These are phyloP conservation scores for Ocimum tenuiflorum DNA, from an alignment of 257 asterid genomes.

Conservation along the genomic window DNA sequence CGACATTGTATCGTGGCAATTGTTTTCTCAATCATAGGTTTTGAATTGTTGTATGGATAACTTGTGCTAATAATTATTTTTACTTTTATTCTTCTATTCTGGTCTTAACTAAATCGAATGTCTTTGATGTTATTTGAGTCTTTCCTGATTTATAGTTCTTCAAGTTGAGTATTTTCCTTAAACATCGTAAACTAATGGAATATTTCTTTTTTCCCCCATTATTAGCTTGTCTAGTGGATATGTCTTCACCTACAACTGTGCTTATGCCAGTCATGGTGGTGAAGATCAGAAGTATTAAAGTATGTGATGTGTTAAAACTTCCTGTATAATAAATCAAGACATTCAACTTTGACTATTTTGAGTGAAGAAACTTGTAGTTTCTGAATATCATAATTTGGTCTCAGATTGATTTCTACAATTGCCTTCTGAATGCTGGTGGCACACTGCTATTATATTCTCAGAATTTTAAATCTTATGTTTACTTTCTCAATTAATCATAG, in stretches of 20 bases:
- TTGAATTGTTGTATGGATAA: not conserved
- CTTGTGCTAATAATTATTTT: not conserved
- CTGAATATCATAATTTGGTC: constrained; percentile 10
- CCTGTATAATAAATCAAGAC: not conserved
- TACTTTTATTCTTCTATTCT: not conserved
- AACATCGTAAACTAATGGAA: constrained; percentile 7
- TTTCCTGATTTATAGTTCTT: constrained; percentile 2
- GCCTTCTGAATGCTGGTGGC: constrained; percentile 1
- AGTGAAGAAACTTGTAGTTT: constrained; percentile 6
- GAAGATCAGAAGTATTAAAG: not conserved
- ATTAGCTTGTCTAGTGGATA: not conserved
- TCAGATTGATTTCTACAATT: not conserved
- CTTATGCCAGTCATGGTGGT: not conserved
- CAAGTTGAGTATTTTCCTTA: not conserved
- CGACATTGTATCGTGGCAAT: not conserved
- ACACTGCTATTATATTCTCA: not conserved
- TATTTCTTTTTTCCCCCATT: not conserved
- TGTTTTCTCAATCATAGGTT: not conserved
- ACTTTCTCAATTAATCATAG: not conserved
- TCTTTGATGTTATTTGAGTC: not conserved
- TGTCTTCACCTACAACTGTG: not conserved
- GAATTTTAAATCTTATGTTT: not conserved
- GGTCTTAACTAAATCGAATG: not conserved
- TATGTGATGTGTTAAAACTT: not conserved
- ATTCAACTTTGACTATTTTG: constrained; percentile 1